Evolutionary conservation across 1,284 basidiomycete species (phyloP).

Genomic region (Tilletia caries): DNA sequence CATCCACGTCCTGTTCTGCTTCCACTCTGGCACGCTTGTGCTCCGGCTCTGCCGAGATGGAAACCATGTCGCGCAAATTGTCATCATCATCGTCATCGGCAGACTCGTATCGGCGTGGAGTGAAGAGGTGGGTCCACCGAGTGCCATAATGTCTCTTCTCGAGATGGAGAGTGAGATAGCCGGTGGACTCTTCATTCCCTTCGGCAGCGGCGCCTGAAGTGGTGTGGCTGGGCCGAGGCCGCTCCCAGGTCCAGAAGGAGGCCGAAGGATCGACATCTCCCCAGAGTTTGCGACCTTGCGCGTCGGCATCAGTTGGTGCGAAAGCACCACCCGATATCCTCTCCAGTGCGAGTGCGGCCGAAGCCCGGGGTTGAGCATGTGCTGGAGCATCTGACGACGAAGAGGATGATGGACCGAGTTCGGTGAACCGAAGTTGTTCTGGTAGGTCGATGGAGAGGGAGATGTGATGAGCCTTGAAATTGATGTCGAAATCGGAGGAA

Average conservation of each 20-base stretch:
- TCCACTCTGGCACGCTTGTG: conserved; percentile 47
- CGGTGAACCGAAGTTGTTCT: conserved; percentile 60
- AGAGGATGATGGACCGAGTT: conserved; percentile 62
- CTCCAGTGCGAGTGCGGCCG: not conserved
- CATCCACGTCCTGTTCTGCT: conserved; percentile 56
- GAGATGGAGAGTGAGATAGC: conserved; percentile 38
- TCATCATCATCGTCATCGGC: not conserved
- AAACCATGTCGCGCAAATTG: not conserved
- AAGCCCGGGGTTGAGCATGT: not conserved
- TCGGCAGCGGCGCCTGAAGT: conserved; percentile 10
- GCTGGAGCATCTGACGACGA: conserved; percentile 54
- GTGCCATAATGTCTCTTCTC: conserved; percentile 59
- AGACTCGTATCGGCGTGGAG: not conserved
- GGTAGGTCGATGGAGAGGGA: conserved; percentile 58
- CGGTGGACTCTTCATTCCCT: not conserved
- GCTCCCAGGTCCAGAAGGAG: conserved; percentile 42
- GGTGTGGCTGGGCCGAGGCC: not conserved
- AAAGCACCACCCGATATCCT: not conserved
- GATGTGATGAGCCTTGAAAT: conserved; percentile 67
- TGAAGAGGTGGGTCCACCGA: conserved; percentile 80
- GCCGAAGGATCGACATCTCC: conserved; percentile 33
- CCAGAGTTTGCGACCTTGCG: conserved; percentile 35
- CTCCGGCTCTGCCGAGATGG: conserved; percentile 34
- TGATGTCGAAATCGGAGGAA: conserved; percentile 32
- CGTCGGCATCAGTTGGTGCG: conserved; percentile 25